phyloP scores from a whole-genome alignment of 2,329 filamentous ascomycete genomes.

The Aureobasidium sp. region DNA sequence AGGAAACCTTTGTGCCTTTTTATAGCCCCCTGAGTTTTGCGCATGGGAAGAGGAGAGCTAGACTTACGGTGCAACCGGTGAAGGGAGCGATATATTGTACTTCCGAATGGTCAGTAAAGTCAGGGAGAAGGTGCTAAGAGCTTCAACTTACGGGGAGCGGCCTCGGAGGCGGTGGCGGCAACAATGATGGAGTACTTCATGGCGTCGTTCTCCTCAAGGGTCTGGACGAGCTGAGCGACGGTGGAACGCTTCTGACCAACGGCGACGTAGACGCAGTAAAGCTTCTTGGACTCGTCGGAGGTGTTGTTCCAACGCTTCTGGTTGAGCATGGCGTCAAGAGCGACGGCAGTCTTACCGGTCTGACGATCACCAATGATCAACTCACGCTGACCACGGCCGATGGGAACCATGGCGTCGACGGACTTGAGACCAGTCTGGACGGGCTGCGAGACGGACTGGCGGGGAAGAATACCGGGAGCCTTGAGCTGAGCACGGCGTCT shows the following conservation, averaged over 20 bases:
- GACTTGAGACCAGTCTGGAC: slow-evolving; percentile 99
- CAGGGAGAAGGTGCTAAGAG: background rate
- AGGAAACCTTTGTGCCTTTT: background rate
- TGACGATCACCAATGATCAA: slow-evolving; percentile 99
- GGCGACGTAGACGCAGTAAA: slow-evolving; percentile 99
- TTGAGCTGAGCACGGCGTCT: slow-evolving; percentile 96
- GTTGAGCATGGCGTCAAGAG: slow-evolving; percentile 96
- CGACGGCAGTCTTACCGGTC: slow-evolving; percentile 98
- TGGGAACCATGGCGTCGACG: slow-evolving; percentile 98
- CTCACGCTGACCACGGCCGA: slow-evolving; percentile 99
- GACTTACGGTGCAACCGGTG: slow-evolving; percentile 47
- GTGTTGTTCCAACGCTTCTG: slow-evolving; percentile 97
- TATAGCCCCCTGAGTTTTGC: background rate
- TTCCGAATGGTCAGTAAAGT: slow-evolving; percentile 14
- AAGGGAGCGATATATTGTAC: slow-evolving; percentile 93
- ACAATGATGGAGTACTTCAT: slow-evolving; percentile 97
- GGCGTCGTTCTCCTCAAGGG: slow-evolving; percentile 97
- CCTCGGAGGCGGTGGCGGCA: slow-evolving; percentile 94
- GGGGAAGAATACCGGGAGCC: slow-evolving; percentile 96
- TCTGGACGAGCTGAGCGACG: slow-evolving; percentile 98
- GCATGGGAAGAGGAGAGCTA: background rate
- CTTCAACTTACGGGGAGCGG: slow-evolving; percentile 43
- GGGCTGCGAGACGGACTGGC: slow-evolving; percentile 93
- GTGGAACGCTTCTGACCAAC: slow-evolving; percentile 99
- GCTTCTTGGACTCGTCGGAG: slow-evolving; percentile 91